Evolutionary conservation across 169 alveolate species (phyloP).

Genomic region (Eimeria falciformis): DNA sequence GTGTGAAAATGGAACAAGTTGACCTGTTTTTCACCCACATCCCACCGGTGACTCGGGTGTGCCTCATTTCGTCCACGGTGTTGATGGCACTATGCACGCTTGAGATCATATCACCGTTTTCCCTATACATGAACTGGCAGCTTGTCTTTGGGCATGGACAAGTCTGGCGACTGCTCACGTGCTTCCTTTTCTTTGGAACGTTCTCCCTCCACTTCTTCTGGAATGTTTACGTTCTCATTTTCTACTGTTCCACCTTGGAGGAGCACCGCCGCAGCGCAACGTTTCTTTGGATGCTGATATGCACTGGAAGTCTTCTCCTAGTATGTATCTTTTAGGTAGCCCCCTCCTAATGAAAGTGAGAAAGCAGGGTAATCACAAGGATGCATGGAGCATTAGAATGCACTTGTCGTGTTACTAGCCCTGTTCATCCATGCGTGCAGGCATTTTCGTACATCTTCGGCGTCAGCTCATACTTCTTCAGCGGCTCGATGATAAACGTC

Average conservation of each 20-base stretch:
- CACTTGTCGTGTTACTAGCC: background rate
- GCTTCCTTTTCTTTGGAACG: conserved; percentile 93
- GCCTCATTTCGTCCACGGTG: conserved; percentile 72
- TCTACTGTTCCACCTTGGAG: conserved; percentile 83
- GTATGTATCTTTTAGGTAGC: conserved; percentile 58
- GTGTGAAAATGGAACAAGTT: conserved; percentile 69
- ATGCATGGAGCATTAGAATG: background rate
- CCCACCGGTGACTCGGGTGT: conserved; percentile 81
- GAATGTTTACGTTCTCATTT: conserved; percentile 91
- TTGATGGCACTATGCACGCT: conserved; percentile 82
- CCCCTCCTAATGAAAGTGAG: background rate
- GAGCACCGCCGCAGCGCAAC: conserved; percentile 80
- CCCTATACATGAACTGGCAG: conserved; percentile 80
- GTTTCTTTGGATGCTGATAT: conserved; percentile 81
- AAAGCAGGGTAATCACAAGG: background rate
- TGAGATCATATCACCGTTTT: conserved; percentile 81
- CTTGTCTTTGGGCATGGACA: conserved; percentile 76
- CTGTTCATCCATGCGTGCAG: conserved; percentile 49
- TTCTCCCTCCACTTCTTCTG: conserved; percentile 93
- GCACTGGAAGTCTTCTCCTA: conserved; percentile 78
- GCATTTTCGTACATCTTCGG: conserved; percentile 83
- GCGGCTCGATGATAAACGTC: conserved; percentile 94
- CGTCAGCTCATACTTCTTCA: conserved; percentile 88
- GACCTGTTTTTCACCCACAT: conserved; percentile 75
- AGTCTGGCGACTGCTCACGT: conserved; percentile 93